These are phyloP conservation scores for Rhizopogon sp. DNA, from an alignment of 768 basidiomycete genomes.

Conservation along the genomic window DNA sequence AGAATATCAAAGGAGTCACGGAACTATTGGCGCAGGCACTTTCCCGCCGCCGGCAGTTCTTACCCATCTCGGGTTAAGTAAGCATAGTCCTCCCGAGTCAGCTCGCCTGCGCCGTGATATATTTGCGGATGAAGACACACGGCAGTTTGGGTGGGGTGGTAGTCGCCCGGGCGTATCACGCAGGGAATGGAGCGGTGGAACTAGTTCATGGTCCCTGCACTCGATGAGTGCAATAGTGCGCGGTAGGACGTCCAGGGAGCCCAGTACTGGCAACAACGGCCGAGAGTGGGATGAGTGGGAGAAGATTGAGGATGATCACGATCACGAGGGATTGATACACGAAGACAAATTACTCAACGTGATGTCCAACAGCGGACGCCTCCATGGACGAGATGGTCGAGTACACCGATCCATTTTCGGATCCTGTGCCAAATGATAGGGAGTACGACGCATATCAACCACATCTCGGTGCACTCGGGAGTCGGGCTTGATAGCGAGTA, in stretches of 20 bases:
- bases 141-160: slow-evolving; percentile 34
- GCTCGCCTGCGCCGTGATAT: slow-evolving; percentile 52
- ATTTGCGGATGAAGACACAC: slow-evolving; percentile 71
- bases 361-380: slow-evolving; percentile 1
- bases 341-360: slow-evolving; percentile 5
- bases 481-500: slow-evolving; percentile 18
- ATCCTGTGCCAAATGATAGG: slow-evolving; percentile 18
- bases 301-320: slow-evolving; percentile 11
- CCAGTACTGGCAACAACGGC: slow-evolving; percentile 17
- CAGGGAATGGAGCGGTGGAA: slow-evolving; percentile 39
- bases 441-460: slow-evolving; percentile 12
- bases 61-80: slow-evolving; percentile 18
- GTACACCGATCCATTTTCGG: slow-evolving; percentile 45
- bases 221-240: slow-evolving; percentile 29
- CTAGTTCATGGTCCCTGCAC: slow-evolving; percentile 48
- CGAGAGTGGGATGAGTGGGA: slow-evolving; percentile 16
- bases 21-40: neutral
- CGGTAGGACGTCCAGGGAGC: slow-evolving; percentile 22
- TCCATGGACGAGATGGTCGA: slow-evolving; percentile 10
- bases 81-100: slow-evolving; percentile 1
- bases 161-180: slow-evolving; percentile 11
- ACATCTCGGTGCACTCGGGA: slow-evolving; percentile 6
- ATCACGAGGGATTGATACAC: slow-evolving; percentile 18
- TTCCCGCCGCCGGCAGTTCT: slow-evolving; percentile 13
- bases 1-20: neutral